These are phyloP conservation scores for Trypanosoma vivax DNA, from an alignment of 208 protist genomes.

Conservation along the genomic window DNA sequence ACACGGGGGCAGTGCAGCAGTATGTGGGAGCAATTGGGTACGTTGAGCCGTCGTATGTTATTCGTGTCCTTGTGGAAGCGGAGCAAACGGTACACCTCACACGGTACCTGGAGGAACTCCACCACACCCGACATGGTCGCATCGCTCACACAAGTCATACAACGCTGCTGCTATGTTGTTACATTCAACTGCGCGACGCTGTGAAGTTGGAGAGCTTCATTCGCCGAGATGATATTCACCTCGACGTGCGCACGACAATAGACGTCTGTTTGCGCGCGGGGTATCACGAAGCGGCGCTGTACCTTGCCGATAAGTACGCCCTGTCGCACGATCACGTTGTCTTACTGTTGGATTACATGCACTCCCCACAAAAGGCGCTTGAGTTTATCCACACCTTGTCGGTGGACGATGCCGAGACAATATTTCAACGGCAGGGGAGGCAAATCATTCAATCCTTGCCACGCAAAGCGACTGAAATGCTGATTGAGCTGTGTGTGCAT, in stretches of 20 bases:
- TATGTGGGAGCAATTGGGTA: slow-evolving; percentile 92
- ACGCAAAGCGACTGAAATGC: slow-evolving; percentile 39
- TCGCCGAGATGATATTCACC: slow-evolving; percentile 78
- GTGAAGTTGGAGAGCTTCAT: slow-evolving; percentile 89
- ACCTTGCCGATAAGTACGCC: slow-evolving; percentile 74
- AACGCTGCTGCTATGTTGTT: slow-evolving; percentile 95
- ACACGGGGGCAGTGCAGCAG: slow-evolving; percentile 86
- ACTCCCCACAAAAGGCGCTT: slow-evolving; percentile 52
- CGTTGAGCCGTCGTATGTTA: slow-evolving; percentile 96
- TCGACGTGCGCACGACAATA: slow-evolving; percentile 94
- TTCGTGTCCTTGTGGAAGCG: slow-evolving; percentile 92
- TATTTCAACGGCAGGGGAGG: slow-evolving; percentile 32
- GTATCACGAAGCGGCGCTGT: slow-evolving; percentile 86
- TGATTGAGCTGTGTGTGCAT: slow-evolving; percentile 65
- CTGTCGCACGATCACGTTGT: slow-evolving; percentile 80
- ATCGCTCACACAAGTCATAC: slow-evolving; percentile 93
- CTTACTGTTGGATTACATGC: slow-evolving; percentile 84
- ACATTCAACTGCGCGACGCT: slow-evolving; percentile 93
- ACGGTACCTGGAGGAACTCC: slow-evolving; percentile 89
- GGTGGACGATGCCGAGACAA: slow-evolving; percentile 78
- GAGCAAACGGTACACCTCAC: slow-evolving; percentile 93
- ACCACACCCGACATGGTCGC: slow-evolving; percentile 39
- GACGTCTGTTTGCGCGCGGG: slow-evolving; percentile 87
- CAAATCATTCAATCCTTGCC: slow-evolving; percentile 36
- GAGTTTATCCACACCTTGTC: slow-evolving; percentile 62